These are phyloP conservation scores for Boletus vinaceobasis DNA, from an alignment of 768 basidiomycete species.

Conservation along the genomic window DNA sequence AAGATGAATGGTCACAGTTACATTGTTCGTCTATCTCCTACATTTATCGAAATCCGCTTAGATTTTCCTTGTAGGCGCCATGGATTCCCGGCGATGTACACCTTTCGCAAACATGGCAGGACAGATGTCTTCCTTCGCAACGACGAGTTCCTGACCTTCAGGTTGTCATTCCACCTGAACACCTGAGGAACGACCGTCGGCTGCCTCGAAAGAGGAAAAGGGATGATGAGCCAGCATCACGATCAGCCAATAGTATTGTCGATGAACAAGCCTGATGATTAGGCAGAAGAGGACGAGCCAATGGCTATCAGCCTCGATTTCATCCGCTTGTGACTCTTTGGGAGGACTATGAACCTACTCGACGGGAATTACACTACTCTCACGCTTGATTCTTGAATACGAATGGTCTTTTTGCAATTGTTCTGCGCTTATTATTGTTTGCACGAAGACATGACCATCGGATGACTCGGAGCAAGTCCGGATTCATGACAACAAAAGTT, in stretches of 20 bases:
- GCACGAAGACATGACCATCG: no score
- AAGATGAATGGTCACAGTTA: conserved; percentile 43
- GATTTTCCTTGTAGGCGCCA: conserved; percentile 37
- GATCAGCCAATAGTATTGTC: neutral
- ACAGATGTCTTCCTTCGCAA: conserved; percentile 35
- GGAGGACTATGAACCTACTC: neutral
- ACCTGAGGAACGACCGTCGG: conserved; percentile 38
- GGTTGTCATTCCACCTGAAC: conserved; percentile 31
- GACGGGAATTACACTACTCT: neutral
- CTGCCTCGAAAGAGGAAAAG: conserved; percentile 13
- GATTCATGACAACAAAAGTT: no score
- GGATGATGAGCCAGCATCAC: neutral
- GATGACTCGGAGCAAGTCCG: neutral
- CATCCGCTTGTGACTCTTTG: neutral
- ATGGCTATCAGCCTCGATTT: no score
- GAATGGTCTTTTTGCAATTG: neutral
- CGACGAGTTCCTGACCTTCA: conserved; percentile 39
- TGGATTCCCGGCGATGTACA: conserved; percentile 33
- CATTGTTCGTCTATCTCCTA: conserved; percentile 36
- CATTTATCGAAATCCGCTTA: neutral
- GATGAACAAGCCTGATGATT: neutral
- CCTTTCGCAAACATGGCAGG: conserved; percentile 37
- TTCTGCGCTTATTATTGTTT: neutral
- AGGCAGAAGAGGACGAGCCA: no score
- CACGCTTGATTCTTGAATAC: neutral